A percentile compares a stretch with the other conserved stretches of the same genome.
Conservation (phyloP, 495 filamentous ascomycete species). For the Penicillium antarcticum region DNA sequence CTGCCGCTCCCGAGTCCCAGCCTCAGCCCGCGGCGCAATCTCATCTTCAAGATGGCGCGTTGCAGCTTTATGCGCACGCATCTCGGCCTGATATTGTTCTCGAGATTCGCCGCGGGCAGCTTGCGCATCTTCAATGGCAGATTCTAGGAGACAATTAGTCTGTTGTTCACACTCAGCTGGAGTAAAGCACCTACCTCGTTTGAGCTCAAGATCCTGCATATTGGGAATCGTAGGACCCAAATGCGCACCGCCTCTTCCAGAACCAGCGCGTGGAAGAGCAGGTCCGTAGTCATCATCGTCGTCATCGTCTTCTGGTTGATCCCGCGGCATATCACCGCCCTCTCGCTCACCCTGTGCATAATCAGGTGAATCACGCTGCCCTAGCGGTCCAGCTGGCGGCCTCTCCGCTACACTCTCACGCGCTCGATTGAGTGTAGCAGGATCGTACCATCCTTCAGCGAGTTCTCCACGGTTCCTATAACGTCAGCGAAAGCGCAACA, state of each 20-base stretch:
- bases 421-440: slow-evolving; percentile 56
- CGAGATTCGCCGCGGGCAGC: slow-evolving; percentile 53
- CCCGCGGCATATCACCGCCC: slow-evolving; percentile 1
- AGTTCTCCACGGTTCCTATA: slow-evolving; percentile 86
- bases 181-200: slow-evolving; percentile 47
- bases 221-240: slow-evolving; percentile 74
- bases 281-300: slow-evolving; percentile 72
- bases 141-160: slow-evolving; percentile 34
- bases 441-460: slow-evolving; percentile 91
- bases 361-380: slow-evolving; percentile 23
- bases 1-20: slow-evolving; percentile 78
- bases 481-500: slow-evolving; percentile 14
- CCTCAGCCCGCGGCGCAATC: slow-evolving; percentile 74
- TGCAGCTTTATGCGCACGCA: slow-evolving; percentile 32
- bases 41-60: slow-evolving; percentile 58
- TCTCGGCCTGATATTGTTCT: slow-evolving; percentile 57
- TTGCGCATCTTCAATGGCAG: slow-evolving; percentile 50
- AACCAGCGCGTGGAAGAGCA: slow-evolving; percentile 47
- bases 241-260: slow-evolving; percentile 18
- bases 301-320: slow-evolving; percentile 38
- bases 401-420: slow-evolving; percentile 19
- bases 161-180: background rate
- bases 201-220: slow-evolving; percentile 68
- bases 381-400: background rate
- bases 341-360: slow-evolving; percentile 17